A percentile compares a stretch with the other conserved stretches of the same genome.
These are phyloP conservation scores for Colletotrichum paranaense DNA, from an alignment of 2,329 filamentous ascomycete species.

Conservation along the genomic window DNA sequence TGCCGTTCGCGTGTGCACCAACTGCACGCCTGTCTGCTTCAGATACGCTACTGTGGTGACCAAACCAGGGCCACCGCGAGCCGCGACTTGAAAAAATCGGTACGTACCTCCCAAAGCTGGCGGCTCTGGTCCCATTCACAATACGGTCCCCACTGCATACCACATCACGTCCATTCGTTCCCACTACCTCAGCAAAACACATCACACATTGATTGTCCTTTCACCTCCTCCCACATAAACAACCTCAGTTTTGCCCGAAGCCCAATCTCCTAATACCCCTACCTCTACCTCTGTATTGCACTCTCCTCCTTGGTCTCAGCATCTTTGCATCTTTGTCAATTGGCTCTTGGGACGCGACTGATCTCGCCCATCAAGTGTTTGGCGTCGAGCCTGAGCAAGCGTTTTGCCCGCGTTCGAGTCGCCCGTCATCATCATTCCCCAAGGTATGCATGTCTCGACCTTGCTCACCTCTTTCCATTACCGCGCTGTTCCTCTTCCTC, in stretches of 20 bases:
- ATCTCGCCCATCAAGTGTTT: conserved; percentile 20
- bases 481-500: neutral
- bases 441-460: conserved; percentile 28
- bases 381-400: conserved; percentile 27
- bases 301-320: neutral
- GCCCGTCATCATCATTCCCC: conserved; percentile 33
- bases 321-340: conserved; percentile 10
- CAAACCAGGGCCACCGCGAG: conserved; percentile 25
- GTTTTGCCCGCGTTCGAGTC: conserved; percentile 27
- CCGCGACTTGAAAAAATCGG: conserved; percentile 15
- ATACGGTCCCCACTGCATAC: conserved; percentile 31
- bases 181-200: conserved; percentile 36
- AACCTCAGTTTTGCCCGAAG: conserved; percentile 13
- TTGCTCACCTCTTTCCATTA: neutral
- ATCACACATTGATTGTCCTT: conserved; percentile 21
- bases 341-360: conserved; percentile 27
- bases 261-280: conserved; percentile 2
- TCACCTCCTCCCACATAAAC: conserved; percentile 26
- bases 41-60: conserved; percentile 34
- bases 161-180: conserved; percentile 35
- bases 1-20: conserved; percentile 17
- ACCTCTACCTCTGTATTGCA: conserved; percentile 8
- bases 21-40: neutral
- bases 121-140: conserved; percentile 12
- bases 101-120: conserved; percentile 24